Conservation (phyloP, 2,329 filamentous ascomycete genomes). For the Scedosporium boydii region DNA sequence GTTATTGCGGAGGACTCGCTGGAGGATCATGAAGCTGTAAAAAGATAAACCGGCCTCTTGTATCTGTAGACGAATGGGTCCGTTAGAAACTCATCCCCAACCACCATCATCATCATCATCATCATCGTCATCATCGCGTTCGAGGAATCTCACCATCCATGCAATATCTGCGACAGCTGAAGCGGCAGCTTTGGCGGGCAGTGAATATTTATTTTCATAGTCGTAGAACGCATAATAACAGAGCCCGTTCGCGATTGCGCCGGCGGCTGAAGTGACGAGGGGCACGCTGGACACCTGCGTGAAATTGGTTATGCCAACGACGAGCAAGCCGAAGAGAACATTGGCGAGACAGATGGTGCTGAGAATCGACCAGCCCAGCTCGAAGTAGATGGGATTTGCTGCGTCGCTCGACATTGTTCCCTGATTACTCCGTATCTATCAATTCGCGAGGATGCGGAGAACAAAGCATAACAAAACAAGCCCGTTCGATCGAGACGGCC, state of each 20-base stretch:
- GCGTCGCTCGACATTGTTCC: neutral
- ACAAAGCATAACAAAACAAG: too few species aligned
- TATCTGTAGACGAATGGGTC: conserved; percentile 17
- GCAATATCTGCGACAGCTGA: conserved; percentile 27
- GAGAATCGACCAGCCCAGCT: conserved; percentile 34
- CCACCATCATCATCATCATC: too few species aligned
- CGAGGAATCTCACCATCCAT: conserved; percentile 25
- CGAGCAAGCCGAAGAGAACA: conserved; percentile 26
- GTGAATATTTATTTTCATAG: conserved; percentile 10
- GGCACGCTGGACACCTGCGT: conserved; percentile 29
- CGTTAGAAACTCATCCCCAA: too few species aligned
- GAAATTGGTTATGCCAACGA: conserved; percentile 29
- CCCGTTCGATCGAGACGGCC: too few species aligned
- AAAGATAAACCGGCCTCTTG: conserved; percentile 35
- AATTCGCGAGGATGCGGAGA: too few species aligned
- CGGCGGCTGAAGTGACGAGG: conserved; percentile 25
- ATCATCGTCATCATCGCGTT: too few species aligned
- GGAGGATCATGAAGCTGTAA: conserved; percentile 43
- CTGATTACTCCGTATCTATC: too few species aligned
- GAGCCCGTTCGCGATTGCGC: conserved; percentile 30
- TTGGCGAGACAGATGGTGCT: conserved; percentile 32
- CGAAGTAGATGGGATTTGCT: conserved; percentile 22
- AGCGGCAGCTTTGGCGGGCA: conserved; percentile 19
- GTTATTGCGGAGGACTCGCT: conserved; percentile 36
- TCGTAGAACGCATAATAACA: conserved; percentile 33